These are phyloP conservation scores for Casuarina equisetifolia DNA, from an alignment of 306 rosid species.

Conservation along the genomic window DNA sequence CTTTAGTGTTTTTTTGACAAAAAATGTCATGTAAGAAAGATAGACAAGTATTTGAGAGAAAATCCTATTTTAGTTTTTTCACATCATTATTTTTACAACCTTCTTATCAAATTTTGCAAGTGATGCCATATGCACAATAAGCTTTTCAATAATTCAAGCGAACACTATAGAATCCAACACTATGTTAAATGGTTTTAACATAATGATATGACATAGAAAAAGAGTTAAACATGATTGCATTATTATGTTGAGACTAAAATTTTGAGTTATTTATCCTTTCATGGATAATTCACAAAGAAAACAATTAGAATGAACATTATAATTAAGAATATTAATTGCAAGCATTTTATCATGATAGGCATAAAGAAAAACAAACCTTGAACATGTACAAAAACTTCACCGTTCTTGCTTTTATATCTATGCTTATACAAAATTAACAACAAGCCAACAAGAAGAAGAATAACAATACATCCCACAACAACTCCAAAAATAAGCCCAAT, in stretches of 20 bases:
- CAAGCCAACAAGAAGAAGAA: constrained; percentile 53
- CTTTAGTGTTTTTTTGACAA: too few species aligned
- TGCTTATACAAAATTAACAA: constrained; percentile 57
- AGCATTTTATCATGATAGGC: constrained; percentile 1
- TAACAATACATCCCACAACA: constrained; percentile 50
- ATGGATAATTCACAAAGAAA: neutral
- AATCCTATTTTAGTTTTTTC: too few species aligned
- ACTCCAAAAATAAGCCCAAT: constrained; percentile 72
- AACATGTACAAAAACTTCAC: constrained; percentile 86
- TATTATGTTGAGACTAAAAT: neutral
- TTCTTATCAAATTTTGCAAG: too few species aligned
- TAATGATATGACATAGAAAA: neutral
- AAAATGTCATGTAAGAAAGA: too few species aligned
- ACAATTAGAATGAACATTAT: neutral
- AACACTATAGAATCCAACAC: too few species aligned
- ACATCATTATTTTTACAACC: too few species aligned
- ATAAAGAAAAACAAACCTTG: constrained; percentile 64
- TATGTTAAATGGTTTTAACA: neutral
- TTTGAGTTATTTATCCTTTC: neutral
- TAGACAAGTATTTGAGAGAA: too few species aligned
- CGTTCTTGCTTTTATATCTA: constrained; percentile 63
- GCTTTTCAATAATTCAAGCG: too few species aligned
- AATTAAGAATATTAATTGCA: neutral
- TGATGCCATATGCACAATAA: too few species aligned
- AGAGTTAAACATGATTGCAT: neutral